Percentiles rank a stretch among this genome's conserved stretches.
These are phyloP conservation scores for Eutrema japonicum DNA, from an alignment of 345 rosid species.

Conservation along the genomic window DNA sequence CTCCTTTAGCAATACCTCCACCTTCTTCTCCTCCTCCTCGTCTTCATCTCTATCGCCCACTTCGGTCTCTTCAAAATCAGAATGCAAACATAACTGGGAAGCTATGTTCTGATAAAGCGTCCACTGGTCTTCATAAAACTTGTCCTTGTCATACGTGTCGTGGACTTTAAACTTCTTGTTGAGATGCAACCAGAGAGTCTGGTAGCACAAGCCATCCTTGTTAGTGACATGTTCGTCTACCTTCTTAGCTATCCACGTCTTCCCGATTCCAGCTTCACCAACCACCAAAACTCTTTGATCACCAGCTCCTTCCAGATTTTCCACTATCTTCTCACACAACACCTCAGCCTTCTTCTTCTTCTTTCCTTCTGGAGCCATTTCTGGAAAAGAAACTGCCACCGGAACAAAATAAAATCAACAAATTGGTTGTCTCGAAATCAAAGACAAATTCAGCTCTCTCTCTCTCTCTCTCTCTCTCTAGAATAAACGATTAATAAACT, in stretches of 20 bases:
- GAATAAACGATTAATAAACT: no score
- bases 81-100: slow-evolving; percentile 43
- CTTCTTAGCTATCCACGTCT: slow-evolving; percentile 54
- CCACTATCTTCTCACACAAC: background rate
- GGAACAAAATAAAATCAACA: no score
- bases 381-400: no score
- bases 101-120: slow-evolving; percentile 49
- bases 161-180: background rate
- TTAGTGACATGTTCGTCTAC: slow-evolving; percentile 9
- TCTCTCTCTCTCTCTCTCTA: no score
- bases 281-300: slow-evolving; percentile 31
- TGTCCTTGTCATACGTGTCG: no score
- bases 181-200: slow-evolving; percentile 47
- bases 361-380: no score
- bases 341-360: background rate
- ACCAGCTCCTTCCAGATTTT: background rate
- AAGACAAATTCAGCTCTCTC: no score
- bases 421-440: no score
- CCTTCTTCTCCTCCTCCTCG: slow-evolving; percentile 8
- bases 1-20: background rate
- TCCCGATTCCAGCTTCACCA: slow-evolving; percentile 54
- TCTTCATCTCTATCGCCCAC: slow-evolving; percentile 40
- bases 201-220: background rate
- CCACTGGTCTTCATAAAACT: background rate
- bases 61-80: slow-evolving; percentile 44